Evolutionary conservation across 1,139 yeast genomes (phyloP), one percentile per base, ranked within the genome.

Genomic region (Diutina sp.): DNA sequence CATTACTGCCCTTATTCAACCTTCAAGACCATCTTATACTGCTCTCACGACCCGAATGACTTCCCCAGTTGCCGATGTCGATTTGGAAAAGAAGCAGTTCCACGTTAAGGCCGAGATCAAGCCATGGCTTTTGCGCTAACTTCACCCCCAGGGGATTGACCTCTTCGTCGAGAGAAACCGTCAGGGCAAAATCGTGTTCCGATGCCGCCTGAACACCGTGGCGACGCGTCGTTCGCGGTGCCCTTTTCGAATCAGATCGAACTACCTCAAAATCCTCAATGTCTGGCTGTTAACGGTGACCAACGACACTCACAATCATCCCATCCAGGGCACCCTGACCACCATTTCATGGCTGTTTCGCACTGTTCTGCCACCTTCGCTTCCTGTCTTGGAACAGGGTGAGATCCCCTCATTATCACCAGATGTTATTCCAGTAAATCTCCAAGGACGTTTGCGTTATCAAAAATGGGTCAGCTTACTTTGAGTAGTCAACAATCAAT

Each of bases 101-200:
- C 44, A 29, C 3, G 29, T 38, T 28, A 55, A 51, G 47, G 56
- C 55, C 12, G 44, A 46, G 11, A 83, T 85, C 62, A 85, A 85
- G 66, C 88, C 90, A 1, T 85, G 90, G 90, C 66, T 85, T 53
- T 69, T 75, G 46, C 71, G 72, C 30, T 60, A 72, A 57, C 69
- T 78, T 54, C 69, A 72, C 21, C 70, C 75, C 8, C 73, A 76
- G 58, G 87, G 88, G 1, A 79, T 85, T 46, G 74, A 75, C 57
- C 72, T 85, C 16, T 90, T 84, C 6, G 85, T 85, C 58, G 90
- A 84, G 67, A 70, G 93, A 56, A 83, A 87, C 0, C 91, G 85
- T 66, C 77, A 79, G 47, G 72, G 80, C 54, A 85, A 85, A 66
- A 84, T 85, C 50, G 84, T 85, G 16, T 85, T 85, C 70, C 81